Percentiles rank a stretch among this genome's conserved stretches.
These are phyloP conservation scores for Corinectria fuckeliana DNA, from an alignment of 2,329 filamentous ascomycete species.

Conservation along the genomic window DNA sequence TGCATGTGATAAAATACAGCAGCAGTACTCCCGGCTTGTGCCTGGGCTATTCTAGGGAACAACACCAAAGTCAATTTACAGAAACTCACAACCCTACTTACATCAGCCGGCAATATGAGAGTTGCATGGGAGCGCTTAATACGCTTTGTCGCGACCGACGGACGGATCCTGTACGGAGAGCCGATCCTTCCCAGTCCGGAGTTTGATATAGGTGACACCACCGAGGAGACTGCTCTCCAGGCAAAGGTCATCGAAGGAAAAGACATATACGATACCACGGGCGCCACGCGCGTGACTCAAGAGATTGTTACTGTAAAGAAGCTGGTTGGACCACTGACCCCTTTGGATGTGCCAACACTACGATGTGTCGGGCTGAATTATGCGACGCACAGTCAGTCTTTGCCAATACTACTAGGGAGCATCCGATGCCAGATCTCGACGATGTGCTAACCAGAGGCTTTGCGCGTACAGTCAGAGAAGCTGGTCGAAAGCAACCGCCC, in stretches of 20 bases:
- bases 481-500: slow-evolving; percentile 55
- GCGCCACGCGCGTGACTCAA: slow-evolving; percentile 57
- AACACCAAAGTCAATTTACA: too few relatives aligned
- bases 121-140: slow-evolving; percentile 59
- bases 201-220: slow-evolving; percentile 54
- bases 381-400: slow-evolving; percentile 57
- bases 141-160: slow-evolving; percentile 60
- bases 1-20: not conserved
- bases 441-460: too few relatives aligned
- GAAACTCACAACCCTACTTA: not conserved
- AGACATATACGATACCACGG: slow-evolving; percentile 55
- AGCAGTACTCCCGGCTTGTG: too few relatives aligned
- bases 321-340: slow-evolving; percentile 59
- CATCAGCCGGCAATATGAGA: slow-evolving; percentile 31
- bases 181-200: slow-evolving; percentile 53
- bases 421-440: not conserved
- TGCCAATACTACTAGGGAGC: too few relatives aligned
- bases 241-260: slow-evolving; percentile 59
- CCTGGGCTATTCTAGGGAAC: too few relatives aligned
- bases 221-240: slow-evolving; percentile 54
- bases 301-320: slow-evolving; percentile 60
- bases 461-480: slow-evolving; percentile 53
- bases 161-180: slow-evolving; percentile 57
- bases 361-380: slow-evolving; percentile 67
- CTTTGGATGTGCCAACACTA: slow-evolving; percentile 60